A percentile compares a stretch with the other conserved stretches of the same genome.
Evolutionary conservation across 305 asterid genomes (phyloP).

Genomic region (Solanum hybrid): DNA sequence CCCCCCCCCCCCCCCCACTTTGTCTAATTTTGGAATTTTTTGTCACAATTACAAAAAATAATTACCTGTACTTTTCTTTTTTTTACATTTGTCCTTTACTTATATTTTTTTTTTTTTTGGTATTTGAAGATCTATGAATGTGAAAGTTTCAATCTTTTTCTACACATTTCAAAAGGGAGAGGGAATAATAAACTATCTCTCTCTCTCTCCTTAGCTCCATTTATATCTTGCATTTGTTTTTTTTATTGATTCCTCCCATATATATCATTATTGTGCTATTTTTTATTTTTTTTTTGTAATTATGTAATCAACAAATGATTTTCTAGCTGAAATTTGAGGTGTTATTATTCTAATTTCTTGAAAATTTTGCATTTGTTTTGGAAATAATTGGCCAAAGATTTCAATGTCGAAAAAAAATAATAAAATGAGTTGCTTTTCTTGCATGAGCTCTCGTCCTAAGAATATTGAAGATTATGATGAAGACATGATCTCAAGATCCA

Average conservation of each 20-base stretch:
- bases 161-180: background rate
- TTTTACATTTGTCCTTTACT: background rate
- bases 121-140: background rate
- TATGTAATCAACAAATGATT: background rate
- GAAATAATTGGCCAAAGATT: background rate
- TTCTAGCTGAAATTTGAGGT: background rate
- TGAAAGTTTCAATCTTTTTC: background rate
- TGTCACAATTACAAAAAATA: background rate
- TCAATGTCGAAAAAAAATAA: background rate
- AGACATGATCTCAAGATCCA: constrained; percentile 29
- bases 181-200: background rate
- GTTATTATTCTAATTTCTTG: constrained; percentile 11
- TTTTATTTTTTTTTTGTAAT: background rate
- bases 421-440: constrained; percentile 63
- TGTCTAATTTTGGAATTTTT: background rate
- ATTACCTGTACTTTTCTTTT: too few relatives aligned
- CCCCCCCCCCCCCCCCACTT: background rate
- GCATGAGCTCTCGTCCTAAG: constrained; percentile 36
- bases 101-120: background rate
- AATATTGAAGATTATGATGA: constrained; percentile 43
- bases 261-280: background rate
- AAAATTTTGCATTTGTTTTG: constrained; percentile 12
- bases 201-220: background rate
- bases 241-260: background rate
- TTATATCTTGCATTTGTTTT: background rate